Evolutionary conservation across 257 asterid genomes (phyloP).

Genomic region (Salvia hispanica): DNA sequence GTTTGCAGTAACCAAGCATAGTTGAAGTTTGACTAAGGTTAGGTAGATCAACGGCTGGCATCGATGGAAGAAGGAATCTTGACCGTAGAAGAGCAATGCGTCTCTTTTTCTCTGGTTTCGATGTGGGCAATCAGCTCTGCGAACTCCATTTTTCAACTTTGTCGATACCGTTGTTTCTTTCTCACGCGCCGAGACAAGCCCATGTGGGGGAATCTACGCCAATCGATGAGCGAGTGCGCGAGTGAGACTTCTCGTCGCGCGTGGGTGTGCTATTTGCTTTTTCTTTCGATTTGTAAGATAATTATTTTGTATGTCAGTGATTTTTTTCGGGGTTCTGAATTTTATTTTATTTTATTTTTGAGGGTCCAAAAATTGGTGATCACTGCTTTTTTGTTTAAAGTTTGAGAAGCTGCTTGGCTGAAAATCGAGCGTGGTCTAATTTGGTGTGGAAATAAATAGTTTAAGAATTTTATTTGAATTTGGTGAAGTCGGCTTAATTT

Average conservation of each 20-base stretch:
- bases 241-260: background rate
- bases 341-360: background rate
- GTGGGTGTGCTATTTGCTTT: background rate
- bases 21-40: constrained; percentile 38
- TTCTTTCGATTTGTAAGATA: constrained; percentile 32
- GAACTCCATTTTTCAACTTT: constrained; percentile 17
- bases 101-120: constrained; percentile 47
- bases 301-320: constrained; percentile 35
- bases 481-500: background rate
- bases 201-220: constrained; percentile 30
- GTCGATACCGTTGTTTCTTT: constrained; percentile 33
- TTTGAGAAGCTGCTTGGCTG: background rate
- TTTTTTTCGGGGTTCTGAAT: constrained; percentile 19
- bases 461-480: background rate
- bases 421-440: background rate
- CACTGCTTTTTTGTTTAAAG: constrained; percentile 33
- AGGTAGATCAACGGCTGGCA: background rate
- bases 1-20: constrained; percentile 33
- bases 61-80: constrained; percentile 27
- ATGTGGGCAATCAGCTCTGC: constrained; percentile 36
- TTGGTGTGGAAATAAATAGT: background rate
- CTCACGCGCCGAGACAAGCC: constrained; percentile 31
- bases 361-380: constrained; percentile 21
- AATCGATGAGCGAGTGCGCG: background rate
- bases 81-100: constrained; percentile 40